Conservation (phyloP, 179 eudicot species). For the Silene coronaria region DNA sequence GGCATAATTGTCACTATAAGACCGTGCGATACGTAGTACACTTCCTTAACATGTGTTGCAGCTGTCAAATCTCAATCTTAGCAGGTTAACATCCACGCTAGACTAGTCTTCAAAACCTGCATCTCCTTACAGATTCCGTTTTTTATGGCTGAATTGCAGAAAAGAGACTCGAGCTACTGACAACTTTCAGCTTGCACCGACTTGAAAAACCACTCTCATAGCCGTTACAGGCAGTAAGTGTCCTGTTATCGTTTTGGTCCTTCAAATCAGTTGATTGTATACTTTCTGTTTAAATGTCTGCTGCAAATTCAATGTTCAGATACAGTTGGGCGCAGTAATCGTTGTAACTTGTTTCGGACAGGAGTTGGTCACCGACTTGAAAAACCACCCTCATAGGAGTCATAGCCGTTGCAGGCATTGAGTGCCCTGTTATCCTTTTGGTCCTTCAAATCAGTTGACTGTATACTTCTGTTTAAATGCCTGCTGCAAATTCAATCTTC, state of each 20-base stretch:
- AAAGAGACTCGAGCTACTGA: slow-evolving; percentile 12
- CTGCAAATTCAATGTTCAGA: too few species aligned
- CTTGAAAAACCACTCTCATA: slow-evolving; percentile 1
- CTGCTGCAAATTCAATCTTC: too few species aligned
- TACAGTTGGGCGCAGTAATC: too few species aligned
- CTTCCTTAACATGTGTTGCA: slow-evolving; percentile 16
- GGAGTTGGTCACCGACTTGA: too few species aligned
- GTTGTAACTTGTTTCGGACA: too few species aligned
- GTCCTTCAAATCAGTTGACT: too few species aligned
- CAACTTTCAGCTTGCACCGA: slow-evolving; percentile 17
- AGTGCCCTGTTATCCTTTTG: too few species aligned
- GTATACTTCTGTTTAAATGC: too few species aligned
- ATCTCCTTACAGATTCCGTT: slow-evolving; percentile 8
- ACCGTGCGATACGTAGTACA: not conserved
- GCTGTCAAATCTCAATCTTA: slow-evolving; percentile 10
- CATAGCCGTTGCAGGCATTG: too few species aligned
- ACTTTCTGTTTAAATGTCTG: slow-evolving; percentile 49
- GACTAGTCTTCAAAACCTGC: not conserved
- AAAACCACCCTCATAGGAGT: too few species aligned
- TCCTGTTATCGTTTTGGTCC: slow-evolving; percentile 27
- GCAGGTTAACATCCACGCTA: slow-evolving; percentile 11
- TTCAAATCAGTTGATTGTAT: slow-evolving; percentile 55
- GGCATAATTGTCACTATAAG: not conserved
- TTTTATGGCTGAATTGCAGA: slow-evolving; percentile 3
- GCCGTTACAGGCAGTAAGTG: slow-evolving; percentile 8